Evolutionary conservation across 441 rosid species (phyloP), one percentile per base, ranked within the genome.

Genomic region (Flueggea neowawraea): DNA sequence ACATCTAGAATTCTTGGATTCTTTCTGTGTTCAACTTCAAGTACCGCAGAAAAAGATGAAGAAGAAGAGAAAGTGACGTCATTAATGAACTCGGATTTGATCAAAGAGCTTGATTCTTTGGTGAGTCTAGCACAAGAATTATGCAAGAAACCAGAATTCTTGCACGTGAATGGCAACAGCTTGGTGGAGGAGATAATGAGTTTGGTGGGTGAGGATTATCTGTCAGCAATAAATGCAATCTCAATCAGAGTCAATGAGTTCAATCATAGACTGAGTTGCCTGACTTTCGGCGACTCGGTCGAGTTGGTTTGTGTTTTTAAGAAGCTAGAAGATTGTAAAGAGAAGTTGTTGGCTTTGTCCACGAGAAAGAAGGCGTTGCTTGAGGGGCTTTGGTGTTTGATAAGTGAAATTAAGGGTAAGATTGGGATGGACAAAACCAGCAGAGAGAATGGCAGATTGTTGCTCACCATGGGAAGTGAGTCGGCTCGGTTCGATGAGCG

Each of bases 401-500:
- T 78, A 16, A 31, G 60, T 49, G 95, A 83, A 47, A 60, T 81
- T n/a, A 80, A 69, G 77, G 78, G 61, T 16, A 69, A 68, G 52
- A 50, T 75, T 28, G 69, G 76, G 63, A 61, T 32, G 51, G 72
- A 55, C 4, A 63, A 47, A 14, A 55, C 64, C 16, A 57, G 63
- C 15, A 60, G 54, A 47, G 74, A 51, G 55, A 70, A 47, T 58
- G 76, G 70, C 62, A 67, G 62, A 52, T 28, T 70, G 61, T 15
- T 64, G 80, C 47, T 61, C 6, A 57, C 61, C 2, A 6, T 17
- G 64, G 69, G 32, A 11, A 82, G 74, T 36, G 89, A 80, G 80
- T 87, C 95, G 17, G 92, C 90, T 64, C 88, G 96, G 83, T 84
- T 78, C 55, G 77, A 61, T 6, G 86, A 75, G 17, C 80, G 87